Evolutionary conservation across 2,329 filamentous ascomycete species (phyloP).

Genomic region (Tolypocladium tropicale): DNA sequence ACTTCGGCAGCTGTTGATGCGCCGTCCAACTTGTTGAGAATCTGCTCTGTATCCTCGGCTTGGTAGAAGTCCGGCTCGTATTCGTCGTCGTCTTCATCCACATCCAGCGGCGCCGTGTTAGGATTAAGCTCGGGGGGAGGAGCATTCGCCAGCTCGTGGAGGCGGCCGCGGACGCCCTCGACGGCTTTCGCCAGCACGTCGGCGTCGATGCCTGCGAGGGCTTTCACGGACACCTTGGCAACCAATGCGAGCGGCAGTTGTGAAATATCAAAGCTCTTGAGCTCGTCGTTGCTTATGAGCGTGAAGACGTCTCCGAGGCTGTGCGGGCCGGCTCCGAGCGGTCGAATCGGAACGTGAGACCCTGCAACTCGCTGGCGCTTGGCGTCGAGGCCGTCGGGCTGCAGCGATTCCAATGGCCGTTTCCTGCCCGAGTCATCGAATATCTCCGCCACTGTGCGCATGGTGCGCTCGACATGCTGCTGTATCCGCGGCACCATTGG

Average conservation of each 20-base stretch:
- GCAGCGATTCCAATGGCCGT: slow-evolving; percentile 59
- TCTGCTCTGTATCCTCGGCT: slow-evolving; percentile 67
- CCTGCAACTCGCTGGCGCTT: slow-evolving; percentile 65
- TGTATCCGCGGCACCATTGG: slow-evolving; percentile 70
- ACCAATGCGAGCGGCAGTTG: slow-evolving; percentile 67
- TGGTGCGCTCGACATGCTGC: slow-evolving; percentile 73
- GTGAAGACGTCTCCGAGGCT: slow-evolving; percentile 80
- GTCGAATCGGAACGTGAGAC: slow-evolving; percentile 46
- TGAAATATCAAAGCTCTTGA: slow-evolving; percentile 75
- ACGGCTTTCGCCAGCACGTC: slow-evolving; percentile 62
- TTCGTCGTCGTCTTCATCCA: slow-evolving; percentile 73
- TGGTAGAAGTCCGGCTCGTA: slow-evolving; percentile 83
- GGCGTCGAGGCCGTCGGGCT: slow-evolving; percentile 63
- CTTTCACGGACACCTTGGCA: slow-evolving; percentile 69
- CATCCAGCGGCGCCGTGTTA: slow-evolving; percentile 50
- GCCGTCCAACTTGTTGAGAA: slow-evolving; percentile 66
- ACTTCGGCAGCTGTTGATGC: slow-evolving; percentile 40
- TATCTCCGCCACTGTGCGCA: slow-evolving; percentile 66
- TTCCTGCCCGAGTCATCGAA: slow-evolving; percentile 75
- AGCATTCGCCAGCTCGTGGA: slow-evolving; percentile 32
- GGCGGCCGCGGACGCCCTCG: slow-evolving; percentile 46
- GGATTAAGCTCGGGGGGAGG: slow-evolving; percentile 40
- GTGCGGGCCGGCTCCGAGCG: slow-evolving; percentile 64
- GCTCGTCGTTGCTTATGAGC: slow-evolving; percentile 59
- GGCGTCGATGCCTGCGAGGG: slow-evolving; percentile 62